Conservation (phyloP, 306 rosid species). For the Datisca glomerata region DNA sequence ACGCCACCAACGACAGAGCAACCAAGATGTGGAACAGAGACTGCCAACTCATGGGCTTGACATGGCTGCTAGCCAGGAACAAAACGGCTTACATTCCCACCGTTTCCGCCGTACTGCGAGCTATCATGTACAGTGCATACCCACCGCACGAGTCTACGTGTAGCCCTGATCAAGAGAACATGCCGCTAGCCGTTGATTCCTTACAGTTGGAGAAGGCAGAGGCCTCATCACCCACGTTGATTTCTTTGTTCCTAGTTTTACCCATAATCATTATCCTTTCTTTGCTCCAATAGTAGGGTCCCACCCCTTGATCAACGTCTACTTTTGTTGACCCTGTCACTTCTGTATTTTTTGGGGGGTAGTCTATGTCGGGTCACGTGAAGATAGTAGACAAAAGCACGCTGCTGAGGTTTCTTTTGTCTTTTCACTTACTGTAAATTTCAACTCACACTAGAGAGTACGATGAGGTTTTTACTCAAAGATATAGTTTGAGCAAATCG, state of each 20-base stretch:
- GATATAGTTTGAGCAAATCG: too few species aligned
- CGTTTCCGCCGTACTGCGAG: constrained; percentile 90
- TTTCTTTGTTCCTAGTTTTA: constrained; percentile 20
- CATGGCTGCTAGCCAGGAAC: constrained; percentile 80
- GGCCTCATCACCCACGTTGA: constrained; percentile 19
- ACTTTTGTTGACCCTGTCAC: too few species aligned
- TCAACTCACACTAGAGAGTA: too few species aligned
- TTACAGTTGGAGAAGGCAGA: constrained; percentile 48
- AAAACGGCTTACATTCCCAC: constrained; percentile 92
- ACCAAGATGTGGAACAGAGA: constrained; percentile 80
- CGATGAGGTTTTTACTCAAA: too few species aligned
- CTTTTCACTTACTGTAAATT: too few species aligned
- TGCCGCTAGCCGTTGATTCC: constrained; percentile 98
- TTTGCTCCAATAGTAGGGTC: constrained; percentile 16
- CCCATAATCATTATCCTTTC: constrained; percentile 27
- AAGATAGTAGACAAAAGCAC: too few species aligned
- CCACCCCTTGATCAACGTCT: too few species aligned
- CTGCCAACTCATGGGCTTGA: constrained; percentile 95
- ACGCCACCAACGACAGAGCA: constrained; percentile 34
- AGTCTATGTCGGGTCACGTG: too few species aligned
- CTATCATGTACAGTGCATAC: constrained; percentile 85
- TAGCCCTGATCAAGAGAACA: constrained; percentile 97
- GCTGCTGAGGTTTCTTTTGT: too few species aligned
- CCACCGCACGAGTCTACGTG: constrained; percentile 69
- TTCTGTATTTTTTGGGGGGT: too few species aligned